Evolutionary conservation across 345 rosid species (phyloP), one percentile per base, ranked within the genome.

Genomic region (Lenwebbia sp.): DNA sequence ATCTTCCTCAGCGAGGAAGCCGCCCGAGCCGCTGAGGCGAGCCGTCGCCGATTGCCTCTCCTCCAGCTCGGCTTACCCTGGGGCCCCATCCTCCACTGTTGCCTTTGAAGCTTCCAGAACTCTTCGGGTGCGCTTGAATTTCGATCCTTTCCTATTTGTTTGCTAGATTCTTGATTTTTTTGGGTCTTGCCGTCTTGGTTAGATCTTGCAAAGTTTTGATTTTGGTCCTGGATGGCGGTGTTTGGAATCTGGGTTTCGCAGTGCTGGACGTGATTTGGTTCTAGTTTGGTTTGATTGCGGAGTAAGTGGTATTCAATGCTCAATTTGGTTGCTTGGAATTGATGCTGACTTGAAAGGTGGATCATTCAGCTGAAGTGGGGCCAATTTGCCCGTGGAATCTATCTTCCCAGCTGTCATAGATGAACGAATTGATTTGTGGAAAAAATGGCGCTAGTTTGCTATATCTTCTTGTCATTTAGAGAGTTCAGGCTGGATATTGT

Each of bases 1-100:
- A 96, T 97, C 98, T 88, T 94, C 98, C 58, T 91, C 94, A 7
- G 84, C 90, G 17, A 96, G 91, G 91, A 96, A 96, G 90, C 99
- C 95, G 26, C 99, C 99, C 44, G 99, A 97, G 94, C 99, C 99
- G 15, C 91, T 97, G 83, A 98, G 98, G 37, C 94, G 98, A 19
- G 98, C 98, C 33, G 93, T 97, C 82, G 99, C 96, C 26, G 98
- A 97, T 90, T 97, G 99, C 83, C 92, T 96, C 55, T 90, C 95
- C 75, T 91, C 93, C 70, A 85, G 86, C 87, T 91, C 95, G 30
- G 85, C 87, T 47, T 95, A 93, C 89, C 93, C 91, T 65, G 95
- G 94, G 23, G 91, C 87, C 75, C 75, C 88, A 10, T 54, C 86
- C 44, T 70, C 86, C 58, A 54, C 82, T 44, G 91, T 92, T 65